Conservation (phyloP, 2,329 filamentous ascomycete species). For the Pestalotiopsis sp. region DNA sequence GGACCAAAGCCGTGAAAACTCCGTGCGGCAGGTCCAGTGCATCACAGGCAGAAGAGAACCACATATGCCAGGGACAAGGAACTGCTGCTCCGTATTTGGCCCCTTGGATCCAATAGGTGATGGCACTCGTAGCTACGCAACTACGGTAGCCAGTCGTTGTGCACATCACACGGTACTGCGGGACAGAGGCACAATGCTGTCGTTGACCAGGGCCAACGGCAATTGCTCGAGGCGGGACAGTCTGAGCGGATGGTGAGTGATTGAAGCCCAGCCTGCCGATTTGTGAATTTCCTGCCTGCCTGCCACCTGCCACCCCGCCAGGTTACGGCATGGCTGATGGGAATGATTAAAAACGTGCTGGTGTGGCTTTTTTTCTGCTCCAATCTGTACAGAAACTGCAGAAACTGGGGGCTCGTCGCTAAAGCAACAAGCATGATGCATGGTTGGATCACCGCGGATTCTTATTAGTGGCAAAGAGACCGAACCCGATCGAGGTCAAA, state of each 20-base stretch:
- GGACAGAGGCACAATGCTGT: neutral
- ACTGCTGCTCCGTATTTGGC: neutral
- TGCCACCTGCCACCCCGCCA: neutral
- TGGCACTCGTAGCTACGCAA: neutral
- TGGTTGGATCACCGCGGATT: neutral
- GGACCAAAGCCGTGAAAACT: neutral
- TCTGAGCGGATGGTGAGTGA: too few species aligned
- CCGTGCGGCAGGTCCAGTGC: neutral
- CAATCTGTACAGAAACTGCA: too few species aligned
- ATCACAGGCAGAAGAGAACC: neutral
- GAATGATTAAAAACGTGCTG: neutral
- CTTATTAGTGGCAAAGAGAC: neutral
- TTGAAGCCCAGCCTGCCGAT: neutral
- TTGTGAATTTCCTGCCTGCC: neutral
- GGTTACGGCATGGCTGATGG: neutral
- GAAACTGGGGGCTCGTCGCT: neutral
- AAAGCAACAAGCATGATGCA: neutral
- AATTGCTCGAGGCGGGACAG: neutral
- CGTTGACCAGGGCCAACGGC: neutral
- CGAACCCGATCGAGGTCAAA: neutral
- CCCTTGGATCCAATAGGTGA: neutral
- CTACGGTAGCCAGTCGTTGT: neutral
- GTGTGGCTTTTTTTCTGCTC: neutral
- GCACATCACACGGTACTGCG: neutral
- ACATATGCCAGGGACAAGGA: neutral